phyloP scores from a whole-genome alignment of 345 rosid genomes.

The Excoecaria agallocha region DNA sequence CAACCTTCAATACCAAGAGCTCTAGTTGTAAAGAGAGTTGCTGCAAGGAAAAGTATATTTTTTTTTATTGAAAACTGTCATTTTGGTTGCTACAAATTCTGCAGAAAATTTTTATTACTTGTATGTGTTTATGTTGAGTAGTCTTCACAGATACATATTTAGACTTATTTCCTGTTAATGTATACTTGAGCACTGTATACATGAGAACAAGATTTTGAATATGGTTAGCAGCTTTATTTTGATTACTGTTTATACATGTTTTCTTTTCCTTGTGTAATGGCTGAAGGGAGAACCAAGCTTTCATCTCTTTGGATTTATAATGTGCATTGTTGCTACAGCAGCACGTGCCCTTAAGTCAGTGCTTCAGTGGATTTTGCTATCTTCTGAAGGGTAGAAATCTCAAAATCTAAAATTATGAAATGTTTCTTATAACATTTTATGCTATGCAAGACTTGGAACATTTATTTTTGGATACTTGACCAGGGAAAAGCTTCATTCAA shows the following conservation, averaged over 20 bases:
- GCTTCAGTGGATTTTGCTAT: constrained; percentile 49
- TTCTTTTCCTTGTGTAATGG: constrained; percentile 18
- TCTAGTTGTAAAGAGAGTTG: no score
- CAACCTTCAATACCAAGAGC: no score
- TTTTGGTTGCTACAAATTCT: no score
- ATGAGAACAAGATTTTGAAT: not conserved
- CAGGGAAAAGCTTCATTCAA: constrained; percentile 50
- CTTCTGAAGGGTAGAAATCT: constrained; percentile 42
- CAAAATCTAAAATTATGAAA: not conserved
- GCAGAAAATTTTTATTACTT: no score
- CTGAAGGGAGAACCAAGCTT: constrained; percentile 50
- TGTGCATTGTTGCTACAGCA: constrained; percentile 46
- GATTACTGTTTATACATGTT: constrained; percentile 7
- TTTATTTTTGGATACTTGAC: not conserved
- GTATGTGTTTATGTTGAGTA: no score
- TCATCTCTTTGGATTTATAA: constrained; percentile 47
- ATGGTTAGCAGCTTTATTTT: not conserved
- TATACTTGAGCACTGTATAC: no score
- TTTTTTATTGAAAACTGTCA: no score
- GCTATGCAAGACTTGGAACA: not conserved
- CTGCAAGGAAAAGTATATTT: no score
- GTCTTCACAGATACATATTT: no score
- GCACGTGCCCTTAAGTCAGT: constrained; percentile 49
- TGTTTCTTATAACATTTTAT: not conserved
- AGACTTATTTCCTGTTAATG: no score